Evolutionary conservation across 768 basidiomycete genomes (phyloP), one percentile per base, ranked within the genome.

Genomic region (Serendipita sp.): DNA sequence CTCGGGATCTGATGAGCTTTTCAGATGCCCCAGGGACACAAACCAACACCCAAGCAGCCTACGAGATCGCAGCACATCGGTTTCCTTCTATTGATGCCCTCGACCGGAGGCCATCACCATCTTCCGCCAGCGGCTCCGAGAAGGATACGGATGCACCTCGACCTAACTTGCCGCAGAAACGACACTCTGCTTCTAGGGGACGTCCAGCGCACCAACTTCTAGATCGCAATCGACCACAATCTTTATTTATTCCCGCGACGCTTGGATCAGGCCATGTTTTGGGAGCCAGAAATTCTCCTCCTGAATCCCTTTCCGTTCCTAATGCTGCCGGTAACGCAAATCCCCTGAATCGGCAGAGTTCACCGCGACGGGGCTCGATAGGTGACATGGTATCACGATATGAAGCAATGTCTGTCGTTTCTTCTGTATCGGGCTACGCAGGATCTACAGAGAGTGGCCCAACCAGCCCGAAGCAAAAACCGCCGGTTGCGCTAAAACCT

Each of bases 331-430:
- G 54, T 32, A 44, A 4, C 28, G 24, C 45, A 44, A 45, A 24
- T 41, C 16, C 56, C 4, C 3, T 60, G 16, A n/a, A 60, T 37
- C 56, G 56, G 16, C 56, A 60, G 34, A 72, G 74, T 1, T 68
- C 72, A 3, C 70, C 72, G 5, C 81, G 89, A 18, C 79, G 89
- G 63, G 86, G 85, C 3, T 92, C 90, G 0, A 92, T 92, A 69
- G 84, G 89, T 45, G 83, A 92, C 70, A 90, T 92, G 83, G 90
- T 92, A 30, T 86, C 88, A 68, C 81, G 78, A 51, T 92, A 85
- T 72, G 90, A 92, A 72, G 81, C 83, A 4, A 83, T 91, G 64
- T 80, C 78, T 38, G 75, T 74, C 24, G 73, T 54, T 15, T 46
- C 64, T 32, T 41, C 66, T 37, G 75, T 24, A 65, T 73, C 34